A percentile compares a stretch with the other conserved stretches of the same genome.
phyloP scores from a whole-genome alignment of 2,329 filamentous ascomycete species.

The Mycosphaerella arachidis region DNA sequence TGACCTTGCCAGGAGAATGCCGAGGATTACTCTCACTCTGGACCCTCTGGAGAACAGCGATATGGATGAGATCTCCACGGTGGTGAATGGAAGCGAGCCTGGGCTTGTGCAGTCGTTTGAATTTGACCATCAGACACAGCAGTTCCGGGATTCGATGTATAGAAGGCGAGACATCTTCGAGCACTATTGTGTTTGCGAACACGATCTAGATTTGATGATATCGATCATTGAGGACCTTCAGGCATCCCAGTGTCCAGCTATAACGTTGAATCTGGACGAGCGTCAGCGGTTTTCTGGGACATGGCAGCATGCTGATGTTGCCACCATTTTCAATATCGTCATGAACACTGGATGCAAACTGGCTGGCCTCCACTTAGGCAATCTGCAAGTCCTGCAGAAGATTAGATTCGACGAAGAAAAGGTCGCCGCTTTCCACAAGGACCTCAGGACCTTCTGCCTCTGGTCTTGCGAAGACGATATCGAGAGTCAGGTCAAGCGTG shows the following conservation, averaged over 20 bases:
- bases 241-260: background rate
- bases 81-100: background rate
- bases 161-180: background rate
- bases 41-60: background rate
- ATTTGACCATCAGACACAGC: background rate
- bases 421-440: background rate
- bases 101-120: background rate
- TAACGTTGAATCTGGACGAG: background rate
- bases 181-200: background rate
- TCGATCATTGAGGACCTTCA: background rate
- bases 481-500: background rate
- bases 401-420: background rate
- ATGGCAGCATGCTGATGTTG: background rate
- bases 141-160: background rate
- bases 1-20: background rate
- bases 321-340: background rate
- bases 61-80: background rate
- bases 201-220: background rate
- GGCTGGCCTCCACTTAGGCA: background rate
- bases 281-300: background rate
- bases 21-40: background rate
- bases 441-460: background rate
- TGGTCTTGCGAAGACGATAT: background rate
- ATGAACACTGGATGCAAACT: background rate
- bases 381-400: background rate